A percentile compares a stretch with the other conserved stretches of the same genome.
Conservation (phyloP, 2,329 filamentous ascomycete species). For the Neodidymelliopsis sp. region DNA sequence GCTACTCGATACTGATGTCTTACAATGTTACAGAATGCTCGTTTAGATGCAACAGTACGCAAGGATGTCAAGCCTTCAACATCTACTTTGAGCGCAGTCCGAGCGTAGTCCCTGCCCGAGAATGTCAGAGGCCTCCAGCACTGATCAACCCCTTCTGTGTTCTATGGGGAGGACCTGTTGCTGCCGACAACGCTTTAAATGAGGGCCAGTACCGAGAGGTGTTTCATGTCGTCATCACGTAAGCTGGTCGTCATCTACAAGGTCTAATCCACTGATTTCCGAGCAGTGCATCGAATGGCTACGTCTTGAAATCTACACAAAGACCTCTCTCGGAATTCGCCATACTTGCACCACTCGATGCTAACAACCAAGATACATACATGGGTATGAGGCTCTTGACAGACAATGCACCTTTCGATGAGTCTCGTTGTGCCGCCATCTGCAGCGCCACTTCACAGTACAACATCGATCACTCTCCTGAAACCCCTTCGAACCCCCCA, state of each 20-base stretch:
- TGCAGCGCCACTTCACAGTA: conserved; percentile 3
- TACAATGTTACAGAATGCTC: conserved; percentile 4
- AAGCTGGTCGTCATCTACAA: not conserved
- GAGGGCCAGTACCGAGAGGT: conserved; percentile 1
- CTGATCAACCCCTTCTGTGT: not conserved
- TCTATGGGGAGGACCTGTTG: conserved; percentile 5
- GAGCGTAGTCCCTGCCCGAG: not conserved
- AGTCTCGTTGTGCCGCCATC: not conserved
- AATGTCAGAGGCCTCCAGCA: not conserved
- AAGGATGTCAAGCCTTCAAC: conserved; percentile 5
- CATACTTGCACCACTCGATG: conserved; percentile 3
- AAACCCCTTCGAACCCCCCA: not conserved
- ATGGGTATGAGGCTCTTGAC: conserved; percentile 2
- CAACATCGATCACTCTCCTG: not conserved
- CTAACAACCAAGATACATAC: not conserved
- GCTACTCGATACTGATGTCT: not conserved
- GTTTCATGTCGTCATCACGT: conserved; percentile 7
- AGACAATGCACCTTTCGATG: not conserved
- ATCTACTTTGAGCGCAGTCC: conserved; percentile 4
- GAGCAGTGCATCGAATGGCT: conserved; percentile 3
- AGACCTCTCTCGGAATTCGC: not conserved
- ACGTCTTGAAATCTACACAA: not conserved
- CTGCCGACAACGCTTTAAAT: conserved; percentile 1
- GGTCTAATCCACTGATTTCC: not conserved
- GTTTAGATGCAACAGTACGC: not conserved